Percentiles rank a stretch among this genome's conserved stretches.
Conservation (phyloP, 257 asterid genomes). For the Solanum medicagineum region DNA sequence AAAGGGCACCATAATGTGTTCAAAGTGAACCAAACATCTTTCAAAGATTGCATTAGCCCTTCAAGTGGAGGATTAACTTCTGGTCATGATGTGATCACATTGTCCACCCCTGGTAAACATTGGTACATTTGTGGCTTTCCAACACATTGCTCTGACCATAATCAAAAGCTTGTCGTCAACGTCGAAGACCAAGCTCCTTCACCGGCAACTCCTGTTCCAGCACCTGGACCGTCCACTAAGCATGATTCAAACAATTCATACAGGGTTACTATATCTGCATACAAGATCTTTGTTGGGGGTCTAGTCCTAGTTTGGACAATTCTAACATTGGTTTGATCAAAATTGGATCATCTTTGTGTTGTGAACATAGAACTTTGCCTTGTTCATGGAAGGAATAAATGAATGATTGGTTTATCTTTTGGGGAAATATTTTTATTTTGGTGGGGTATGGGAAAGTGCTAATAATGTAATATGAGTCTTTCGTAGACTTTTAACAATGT, state of each 20-base stretch:
- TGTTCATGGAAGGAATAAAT: background rate
- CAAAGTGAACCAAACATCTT: constrained; percentile 5
- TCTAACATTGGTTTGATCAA: background rate
- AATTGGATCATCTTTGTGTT: background rate
- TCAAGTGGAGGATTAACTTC: background rate
- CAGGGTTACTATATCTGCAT: background rate
- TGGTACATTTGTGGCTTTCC: constrained; percentile 13
- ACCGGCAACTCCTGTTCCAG: background rate
- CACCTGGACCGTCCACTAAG: background rate
- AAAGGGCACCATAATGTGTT: background rate
- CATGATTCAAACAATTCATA: background rate
- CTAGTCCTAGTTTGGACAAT: background rate
- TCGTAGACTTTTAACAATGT: background rate
- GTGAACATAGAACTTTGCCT: background rate
- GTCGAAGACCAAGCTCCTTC: background rate
- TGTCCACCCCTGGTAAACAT: background rate
- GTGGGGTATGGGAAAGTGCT: background rate
- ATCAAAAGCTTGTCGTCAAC: constrained; percentile 6
- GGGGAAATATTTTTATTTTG: background rate
- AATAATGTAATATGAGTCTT: background rate
- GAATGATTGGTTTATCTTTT: background rate
- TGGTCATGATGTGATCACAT: background rate
- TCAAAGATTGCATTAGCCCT: background rate
- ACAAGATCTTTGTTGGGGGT: background rate
- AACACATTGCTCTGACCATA: background rate